Conservation (phyloP, 345 rosid species). For the Eucalyptus decipiens region DNA sequence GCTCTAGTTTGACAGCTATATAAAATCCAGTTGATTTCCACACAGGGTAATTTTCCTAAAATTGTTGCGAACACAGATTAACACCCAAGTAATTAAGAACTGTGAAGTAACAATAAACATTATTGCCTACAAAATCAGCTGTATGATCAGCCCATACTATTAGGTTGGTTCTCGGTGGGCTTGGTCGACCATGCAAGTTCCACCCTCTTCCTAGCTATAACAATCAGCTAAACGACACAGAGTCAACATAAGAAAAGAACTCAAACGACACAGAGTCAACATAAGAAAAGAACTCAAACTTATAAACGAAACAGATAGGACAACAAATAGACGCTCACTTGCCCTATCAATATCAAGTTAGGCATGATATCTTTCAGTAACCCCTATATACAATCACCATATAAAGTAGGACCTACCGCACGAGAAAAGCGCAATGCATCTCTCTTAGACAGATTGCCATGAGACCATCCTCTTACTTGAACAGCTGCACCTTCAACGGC, state of each 20-base stretch:
- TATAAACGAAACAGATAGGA: background rate
- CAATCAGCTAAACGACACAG: background rate
- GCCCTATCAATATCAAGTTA: background rate
- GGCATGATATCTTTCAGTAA: background rate
- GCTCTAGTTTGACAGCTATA: background rate
- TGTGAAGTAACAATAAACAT: background rate
- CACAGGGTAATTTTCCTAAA: background rate
- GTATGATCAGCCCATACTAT: background rate
- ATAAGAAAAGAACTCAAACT: background rate
- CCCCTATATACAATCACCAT: background rate
- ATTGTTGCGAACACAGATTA: background rate
- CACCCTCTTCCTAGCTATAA: background rate
- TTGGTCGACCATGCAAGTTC: background rate
- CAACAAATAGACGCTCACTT: background rate
- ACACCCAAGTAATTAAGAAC: background rate
- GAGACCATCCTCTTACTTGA: conserved; percentile 98
- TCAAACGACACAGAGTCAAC: background rate
- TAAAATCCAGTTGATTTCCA: background rate
- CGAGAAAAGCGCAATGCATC: conserved; percentile 94
- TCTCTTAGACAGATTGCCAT: conserved; percentile 91
- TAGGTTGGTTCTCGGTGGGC: background rate
- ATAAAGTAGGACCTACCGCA: conserved; percentile 31
- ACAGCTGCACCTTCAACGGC: conserved; percentile 86
- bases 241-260: background rate
- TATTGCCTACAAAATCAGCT: background rate